A percentile compares a stretch with the other conserved stretches of the same genome.
phyloP scores from a whole-genome alignment of 768 basidiomycete genomes.

The Coprinellus aureogranulatus region DNA sequence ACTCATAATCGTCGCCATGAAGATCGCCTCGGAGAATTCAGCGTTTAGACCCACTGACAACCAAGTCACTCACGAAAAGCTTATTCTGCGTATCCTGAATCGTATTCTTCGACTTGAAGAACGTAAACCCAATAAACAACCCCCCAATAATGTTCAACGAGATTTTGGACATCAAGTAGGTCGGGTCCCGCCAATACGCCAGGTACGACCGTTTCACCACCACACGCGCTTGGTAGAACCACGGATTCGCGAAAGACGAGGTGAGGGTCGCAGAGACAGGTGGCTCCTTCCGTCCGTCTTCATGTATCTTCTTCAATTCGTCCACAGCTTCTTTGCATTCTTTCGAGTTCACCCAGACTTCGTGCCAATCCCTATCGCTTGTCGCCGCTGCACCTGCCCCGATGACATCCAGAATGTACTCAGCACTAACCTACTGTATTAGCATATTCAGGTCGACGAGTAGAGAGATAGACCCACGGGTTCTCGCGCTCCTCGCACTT shows the following conservation, averaged over 20 bases:
- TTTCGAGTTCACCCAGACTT: conserved; percentile 43
- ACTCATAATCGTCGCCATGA: conserved; percentile 52
- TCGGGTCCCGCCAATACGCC: conserved; percentile 58
- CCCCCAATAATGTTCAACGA: conserved; percentile 53
- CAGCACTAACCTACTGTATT: conserved; percentile 49
- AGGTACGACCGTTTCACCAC: conserved; percentile 44
- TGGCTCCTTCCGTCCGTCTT: conserved; percentile 46
- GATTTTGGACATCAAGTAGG: conserved; percentile 59
- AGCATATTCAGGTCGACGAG: not conserved
- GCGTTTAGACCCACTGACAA: conserved; percentile 8
- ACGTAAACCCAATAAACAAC: conserved; percentile 62
- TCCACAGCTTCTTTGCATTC: conserved; percentile 31
- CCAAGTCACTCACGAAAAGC: conserved; percentile 49
- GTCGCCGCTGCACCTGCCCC: conserved; percentile 68
- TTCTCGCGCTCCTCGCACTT: conserved; percentile 67
- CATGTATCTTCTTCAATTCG: conserved; percentile 47
- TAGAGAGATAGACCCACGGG: conserved; percentile 46
- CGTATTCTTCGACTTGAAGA: conserved; percentile 54
- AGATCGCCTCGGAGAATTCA: conserved; percentile 41
- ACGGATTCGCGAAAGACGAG: conserved; percentile 51
- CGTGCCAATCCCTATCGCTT: conserved; percentile 53
- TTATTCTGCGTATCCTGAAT: conserved; percentile 63
- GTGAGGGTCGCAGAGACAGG: conserved; percentile 35
- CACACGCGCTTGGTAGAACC: conserved; percentile 44
- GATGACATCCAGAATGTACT: conserved; percentile 67